A percentile compares a stretch with the other conserved stretches of the same genome.
Evolutionary conservation across 1,284 basidiomycete genomes (phyloP).

Genomic region (Meripilus lineatus): DNA sequence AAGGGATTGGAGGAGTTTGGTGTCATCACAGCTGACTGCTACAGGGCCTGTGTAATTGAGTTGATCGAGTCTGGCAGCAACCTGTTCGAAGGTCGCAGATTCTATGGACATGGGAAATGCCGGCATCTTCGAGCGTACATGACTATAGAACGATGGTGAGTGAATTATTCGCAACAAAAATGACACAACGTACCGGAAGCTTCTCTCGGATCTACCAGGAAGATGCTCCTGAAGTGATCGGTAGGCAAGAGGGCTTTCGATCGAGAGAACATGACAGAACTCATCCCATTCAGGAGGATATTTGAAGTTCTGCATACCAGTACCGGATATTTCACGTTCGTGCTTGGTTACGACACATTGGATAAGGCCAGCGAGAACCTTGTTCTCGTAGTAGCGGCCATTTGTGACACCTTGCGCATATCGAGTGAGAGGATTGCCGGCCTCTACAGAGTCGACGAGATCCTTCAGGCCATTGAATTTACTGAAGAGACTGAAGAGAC

Average conservation of each 20-base stretch:
- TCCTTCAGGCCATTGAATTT: background rate
- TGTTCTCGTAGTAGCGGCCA: slow-evolving; percentile 9
- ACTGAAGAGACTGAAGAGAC: background rate
- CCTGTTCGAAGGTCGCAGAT: slow-evolving; percentile 18
- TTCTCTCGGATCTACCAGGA: slow-evolving; percentile 16
- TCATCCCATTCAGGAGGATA: slow-evolving; percentile 28
- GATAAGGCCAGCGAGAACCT: slow-evolving; percentile 27
- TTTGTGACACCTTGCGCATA: slow-evolving; percentile 7
- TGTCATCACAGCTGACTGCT: slow-evolving; percentile 30
- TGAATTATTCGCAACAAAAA: no score
- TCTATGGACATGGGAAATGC: slow-evolving; percentile 15
- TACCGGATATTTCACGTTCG: slow-evolving; percentile 24
- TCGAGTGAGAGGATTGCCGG: slow-evolving; percentile 2
- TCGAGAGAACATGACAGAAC: slow-evolving; percentile 22
- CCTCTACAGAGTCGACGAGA: background rate
- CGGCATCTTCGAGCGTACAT: slow-evolving; percentile 4
- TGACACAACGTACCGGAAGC: slow-evolving; percentile 20
- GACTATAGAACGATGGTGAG: background rate
- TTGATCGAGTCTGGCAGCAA: slow-evolving; percentile 12
- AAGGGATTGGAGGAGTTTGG: slow-evolving; percentile 24
- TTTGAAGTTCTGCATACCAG: slow-evolving; percentile 33
- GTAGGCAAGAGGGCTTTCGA: slow-evolving; percentile 26
- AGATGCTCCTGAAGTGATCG: slow-evolving; percentile 21
- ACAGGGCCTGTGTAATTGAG: slow-evolving; percentile 25
- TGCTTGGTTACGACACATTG: slow-evolving; percentile 22